Conservation (phyloP, 768 basidiomycete genomes). For the Antrodiella citrinella region DNA sequence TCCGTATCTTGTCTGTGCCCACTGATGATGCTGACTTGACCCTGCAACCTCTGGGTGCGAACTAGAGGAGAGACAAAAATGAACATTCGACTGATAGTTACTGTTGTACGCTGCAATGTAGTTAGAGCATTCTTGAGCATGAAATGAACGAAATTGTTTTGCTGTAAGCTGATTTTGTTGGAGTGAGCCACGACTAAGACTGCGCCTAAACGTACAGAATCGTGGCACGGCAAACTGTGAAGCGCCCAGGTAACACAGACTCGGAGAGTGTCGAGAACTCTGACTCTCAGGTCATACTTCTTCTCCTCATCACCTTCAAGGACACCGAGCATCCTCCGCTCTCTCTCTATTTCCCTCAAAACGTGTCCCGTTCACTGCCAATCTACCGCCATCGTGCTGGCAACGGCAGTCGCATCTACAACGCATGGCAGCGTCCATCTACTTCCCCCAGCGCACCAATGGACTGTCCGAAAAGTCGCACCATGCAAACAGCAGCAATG, state of each 20-base stretch:
- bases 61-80: constrained; percentile 1
- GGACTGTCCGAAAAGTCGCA: constrained; percentile 35
- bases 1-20: constrained; percentile 78
- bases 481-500: constrained; percentile 23
- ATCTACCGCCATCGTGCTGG: background rate
- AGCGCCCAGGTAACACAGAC: no score
- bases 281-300: no score
- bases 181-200: no score
- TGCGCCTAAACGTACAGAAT: no score
- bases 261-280: no score
- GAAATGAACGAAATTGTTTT: background rate
- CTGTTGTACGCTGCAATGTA: no score
- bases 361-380: background rate
- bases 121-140: background rate
- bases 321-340: background rate
- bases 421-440: constrained; percentile 43
- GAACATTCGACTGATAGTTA: no score
- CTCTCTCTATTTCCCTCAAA: background rate
- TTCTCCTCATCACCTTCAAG: background rate
- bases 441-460: constrained; percentile 38
- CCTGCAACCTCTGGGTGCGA: constrained; percentile 48
- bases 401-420: constrained; percentile 9
- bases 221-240: no score
- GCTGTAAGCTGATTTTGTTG: background rate
- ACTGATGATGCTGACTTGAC: constrained; percentile 75